Base-by-base conservation (phyloP, 805 yeast genomes). In the Cyberlindnera euphorbiiphila region DNA sequence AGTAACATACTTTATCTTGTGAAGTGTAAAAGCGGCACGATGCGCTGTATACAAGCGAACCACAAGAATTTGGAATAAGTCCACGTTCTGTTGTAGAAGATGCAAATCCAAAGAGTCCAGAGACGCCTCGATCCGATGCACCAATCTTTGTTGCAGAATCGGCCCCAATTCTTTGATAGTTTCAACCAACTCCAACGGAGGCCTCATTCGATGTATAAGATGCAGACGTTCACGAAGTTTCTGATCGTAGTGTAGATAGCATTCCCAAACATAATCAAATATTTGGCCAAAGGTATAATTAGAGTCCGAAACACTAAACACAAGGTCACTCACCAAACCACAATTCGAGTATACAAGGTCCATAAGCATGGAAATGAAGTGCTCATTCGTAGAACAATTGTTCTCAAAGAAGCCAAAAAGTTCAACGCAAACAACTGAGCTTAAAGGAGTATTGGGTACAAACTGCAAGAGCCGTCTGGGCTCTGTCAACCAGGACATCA, bases 371-470 rank as follows among this genome's bases (percentile, higher is more conserved):
- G 12, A 16, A 4, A 35, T n/a, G 20, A 43, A 35, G 3, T 25
- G 31, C 16, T 40, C 29, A 17, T 36, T 35, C 14, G 41, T 29
- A 4, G 9, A 4, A 11, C n/a, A 5, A 10, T 14, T 27, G 16
- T 44, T 32, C 18, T 18, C 14, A 28, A 41, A 44, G 32, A 44
- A 44, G 10, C 27, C 27, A 13, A 28, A 34, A 6, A 43, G n/a
- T 15, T 34, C 37, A 8, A 32, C 28, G 14, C 40, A 36, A 4
- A 43, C 5, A 6, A 37, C 22, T 3, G 39, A 29, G 8, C 32
- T n/a, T 4, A 43, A 31, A 3, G 22, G 21, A 5, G 21, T 21
- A 2, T 10, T 9, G 4, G 31, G 30, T 9, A 36, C 36, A 33
- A 42, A 39, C 19, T 11, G 16, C 14, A 41, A 19, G 14, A 27